Base-by-base conservation (phyloP, 768 basidiomycete genomes). In the Cyclocybe cylindracea region DNA sequence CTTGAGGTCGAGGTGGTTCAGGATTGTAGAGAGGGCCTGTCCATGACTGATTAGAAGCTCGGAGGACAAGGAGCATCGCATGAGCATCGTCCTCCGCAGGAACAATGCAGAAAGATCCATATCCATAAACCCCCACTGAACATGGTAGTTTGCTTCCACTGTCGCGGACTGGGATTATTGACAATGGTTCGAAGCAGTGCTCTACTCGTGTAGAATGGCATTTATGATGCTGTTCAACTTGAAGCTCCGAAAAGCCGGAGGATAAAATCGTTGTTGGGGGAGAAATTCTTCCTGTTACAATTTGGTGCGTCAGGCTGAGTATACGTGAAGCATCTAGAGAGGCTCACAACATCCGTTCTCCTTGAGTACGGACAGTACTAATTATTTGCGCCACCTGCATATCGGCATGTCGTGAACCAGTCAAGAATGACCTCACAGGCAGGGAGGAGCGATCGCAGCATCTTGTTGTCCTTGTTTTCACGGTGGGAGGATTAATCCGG, bases 31-130 rank as follows among this genome's bases (percentile, higher is more conserved):
- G 11, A 38, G 10, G 10, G 37, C 10, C 33, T 31, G 32, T 33
- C 51, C 51, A 47, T 40, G 48, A 29, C 36, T 49, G 35, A 44
- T 54, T 54, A 44, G 40, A 29, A 9, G 24, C 39, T 24, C 32
- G 35, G 32, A 54, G 40, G 11, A 47, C 47, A 35, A 36, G 39
- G 19, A 54, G 53, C 48, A 53, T 53, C 7, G 52, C 47, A 33
- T 16, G 11, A 40, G 47, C 31, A 34, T 53, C 52, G 33, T 44
- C 39, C 34, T 53, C 52, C 6, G 52, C 43, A 39, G 52, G 52
- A 31, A 53, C 47, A 40, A 53, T 53, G 52, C 52, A 53, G 43
- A 53, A 53, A 35, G 52, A 49, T 34, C 52, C 52, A 38, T 53
- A 53, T n/a, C n/a, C n/a, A n/a, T n/a, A 49, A 53, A 16, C 35